Conservation (phyloP, 1,284 basidiomycete species). For the Sporisorium sorghi region DNA sequence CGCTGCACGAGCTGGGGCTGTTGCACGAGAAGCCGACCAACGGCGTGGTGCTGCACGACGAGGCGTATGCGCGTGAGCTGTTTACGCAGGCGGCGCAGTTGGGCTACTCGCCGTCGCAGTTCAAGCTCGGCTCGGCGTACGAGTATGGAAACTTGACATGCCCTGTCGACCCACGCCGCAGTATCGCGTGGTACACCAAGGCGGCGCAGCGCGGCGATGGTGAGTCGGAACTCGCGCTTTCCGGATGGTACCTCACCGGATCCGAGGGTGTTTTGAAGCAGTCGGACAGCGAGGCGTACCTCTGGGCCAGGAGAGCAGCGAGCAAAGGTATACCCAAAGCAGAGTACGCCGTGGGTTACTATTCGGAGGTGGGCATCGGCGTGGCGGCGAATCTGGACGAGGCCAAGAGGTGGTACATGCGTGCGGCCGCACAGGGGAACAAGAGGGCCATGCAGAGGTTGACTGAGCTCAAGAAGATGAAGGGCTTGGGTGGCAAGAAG, state of each 20-base stretch:
- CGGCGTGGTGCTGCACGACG: constrained; percentile 74
- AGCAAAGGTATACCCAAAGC: constrained; percentile 71
- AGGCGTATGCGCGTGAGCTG: constrained; percentile 83
- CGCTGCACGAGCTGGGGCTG: constrained; percentile 93
- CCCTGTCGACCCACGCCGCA: constrained; percentile 89
- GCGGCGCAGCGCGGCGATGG: constrained; percentile 94
- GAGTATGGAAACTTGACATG: constrained; percentile 92
- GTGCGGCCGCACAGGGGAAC: constrained; percentile 84
- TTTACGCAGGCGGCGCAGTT: constrained; percentile 93
- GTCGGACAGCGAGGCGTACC: constrained; percentile 94
- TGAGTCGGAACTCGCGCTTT: constrained; percentile 93
- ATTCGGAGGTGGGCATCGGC: constrained; percentile 96
- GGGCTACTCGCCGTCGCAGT: constrained; percentile 92
- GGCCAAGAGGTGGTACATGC: constrained; percentile 98
- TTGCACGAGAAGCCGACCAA: constrained; percentile 77
- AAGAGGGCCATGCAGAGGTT: constrained; percentile 93
- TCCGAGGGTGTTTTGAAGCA: constrained; percentile 93
- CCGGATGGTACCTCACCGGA: constrained; percentile 92
- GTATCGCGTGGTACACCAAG: constrained; percentile 98
- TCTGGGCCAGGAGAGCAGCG: constrained; percentile 71
- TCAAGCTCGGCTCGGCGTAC: constrained; percentile 92
- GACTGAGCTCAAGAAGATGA: constrained; percentile 76
- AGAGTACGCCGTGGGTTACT: constrained; percentile 87
- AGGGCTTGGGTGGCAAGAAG: constrained; percentile 50
- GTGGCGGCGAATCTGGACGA: constrained; percentile 94